A percentile compares a stretch with the other conserved stretches of the same genome.
phyloP scores from a whole-genome alignment of 73 alveolate genomes.

The Breviolum minutum region DNA sequence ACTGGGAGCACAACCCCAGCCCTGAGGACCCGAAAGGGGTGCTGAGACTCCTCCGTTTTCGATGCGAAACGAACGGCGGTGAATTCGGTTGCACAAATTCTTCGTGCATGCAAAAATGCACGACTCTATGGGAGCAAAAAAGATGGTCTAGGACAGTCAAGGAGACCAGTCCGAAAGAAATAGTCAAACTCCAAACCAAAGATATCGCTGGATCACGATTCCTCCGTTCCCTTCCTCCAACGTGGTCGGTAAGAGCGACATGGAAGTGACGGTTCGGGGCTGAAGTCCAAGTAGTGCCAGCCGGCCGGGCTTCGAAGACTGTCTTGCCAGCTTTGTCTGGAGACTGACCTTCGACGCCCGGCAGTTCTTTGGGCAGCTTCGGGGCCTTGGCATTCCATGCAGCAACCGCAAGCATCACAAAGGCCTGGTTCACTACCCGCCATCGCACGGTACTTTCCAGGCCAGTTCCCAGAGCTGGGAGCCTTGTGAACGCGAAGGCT shows the following conservation, averaged over 20 bases:
- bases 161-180: neutral
- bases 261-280: conserved; percentile 1
- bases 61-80: neutral
- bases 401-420: conserved; percentile 8
- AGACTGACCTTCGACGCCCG: neutral
- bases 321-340: conserved; percentile 32
- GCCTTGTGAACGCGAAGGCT: too few species aligned
- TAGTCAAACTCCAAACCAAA: neutral
- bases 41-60: neutral
- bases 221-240: conserved; percentile 9
- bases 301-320: conserved; percentile 36
- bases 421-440: neutral
- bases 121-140: neutral
- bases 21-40: too few species aligned
- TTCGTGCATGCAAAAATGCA: neutral
- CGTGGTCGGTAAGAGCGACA: neutral
- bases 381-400: conserved; percentile 10
- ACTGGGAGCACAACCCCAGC: too few species aligned
- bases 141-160: too few species aligned
- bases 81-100: neutral
- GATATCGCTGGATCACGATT: too few species aligned
- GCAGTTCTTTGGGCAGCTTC: too few species aligned
- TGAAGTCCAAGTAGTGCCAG: conserved; percentile 34
- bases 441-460: too few species aligned
- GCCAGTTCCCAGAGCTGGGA: too few species aligned